These are phyloP conservation scores for Sporisorium scitamineum DNA, from an alignment of 1,284 basidiomycete species.

Conservation along the genomic window DNA sequence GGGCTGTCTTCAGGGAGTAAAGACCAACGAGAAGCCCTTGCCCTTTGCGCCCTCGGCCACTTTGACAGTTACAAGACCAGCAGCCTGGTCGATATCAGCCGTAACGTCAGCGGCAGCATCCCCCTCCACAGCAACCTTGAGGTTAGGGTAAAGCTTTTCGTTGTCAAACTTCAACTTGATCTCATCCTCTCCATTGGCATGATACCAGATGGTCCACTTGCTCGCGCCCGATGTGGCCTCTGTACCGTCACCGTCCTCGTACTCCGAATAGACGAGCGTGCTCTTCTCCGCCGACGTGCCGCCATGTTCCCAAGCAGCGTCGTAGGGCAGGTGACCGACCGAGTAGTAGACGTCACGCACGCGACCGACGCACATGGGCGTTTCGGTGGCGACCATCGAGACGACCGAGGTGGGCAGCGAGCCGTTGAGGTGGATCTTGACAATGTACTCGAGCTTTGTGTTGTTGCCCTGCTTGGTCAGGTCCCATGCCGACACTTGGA, in stretches of 20 bases:
- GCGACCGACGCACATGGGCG: constrained; percentile 62
- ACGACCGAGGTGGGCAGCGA: constrained; percentile 59
- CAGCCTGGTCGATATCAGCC: constrained; percentile 42
- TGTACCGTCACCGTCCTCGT: constrained; percentile 56
- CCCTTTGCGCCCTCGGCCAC: constrained; percentile 50
- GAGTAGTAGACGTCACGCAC: constrained; percentile 60
- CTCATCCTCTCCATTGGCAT: constrained; percentile 38
- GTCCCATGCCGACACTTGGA: constrained; percentile 60
- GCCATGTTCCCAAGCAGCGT: constrained; percentile 32
- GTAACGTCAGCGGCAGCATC: constrained; percentile 43
- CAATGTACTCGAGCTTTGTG: constrained; percentile 59
- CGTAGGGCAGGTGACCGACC: constrained; percentile 54
- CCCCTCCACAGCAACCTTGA: constrained; percentile 52
- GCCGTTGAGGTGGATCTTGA: constrained; percentile 64
- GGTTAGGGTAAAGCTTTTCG: constrained; percentile 50
- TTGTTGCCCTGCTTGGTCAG: constrained; percentile 53
- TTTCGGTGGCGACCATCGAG: constrained; percentile 58
- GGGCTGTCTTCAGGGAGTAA: constrained; percentile 29
- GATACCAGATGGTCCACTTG: constrained; percentile 58
- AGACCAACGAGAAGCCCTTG: constrained; percentile 51
- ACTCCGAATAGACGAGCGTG: constrained; percentile 47
- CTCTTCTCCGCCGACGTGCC: constrained; percentile 21
- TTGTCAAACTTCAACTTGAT: constrained; percentile 56
- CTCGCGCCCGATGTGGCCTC: constrained; percentile 52
- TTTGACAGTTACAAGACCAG: constrained; percentile 46